Evolutionary conservation across 768 basidiomycete genomes (phyloP), one percentile per base, ranked within the genome.

Genomic region (Trametes elegans): DNA sequence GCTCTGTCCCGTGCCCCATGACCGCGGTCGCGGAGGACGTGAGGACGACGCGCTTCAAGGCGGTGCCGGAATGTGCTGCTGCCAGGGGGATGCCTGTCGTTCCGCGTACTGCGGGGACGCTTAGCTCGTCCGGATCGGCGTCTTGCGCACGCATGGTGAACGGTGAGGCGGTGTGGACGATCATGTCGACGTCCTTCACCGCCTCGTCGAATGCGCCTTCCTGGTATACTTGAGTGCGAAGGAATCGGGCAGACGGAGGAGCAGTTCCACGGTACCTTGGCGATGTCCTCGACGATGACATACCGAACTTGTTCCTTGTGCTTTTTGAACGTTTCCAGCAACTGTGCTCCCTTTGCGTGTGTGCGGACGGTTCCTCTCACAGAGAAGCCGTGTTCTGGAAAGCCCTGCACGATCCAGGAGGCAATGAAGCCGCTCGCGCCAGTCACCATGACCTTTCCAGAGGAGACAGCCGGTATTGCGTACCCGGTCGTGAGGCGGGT

Each of bases 51-150:
- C 90, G 80, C 66, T 86, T 82, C 59, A 92, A 73, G 8, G 66
- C 58, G 14, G 75, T 58, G 48, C 79, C 74, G 61, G 21, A 38
- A 64, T 81, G 83, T 45, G 79, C 62, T 5, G 81, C 76, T 35
- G 81, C 81, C 55, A 79, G 70, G 24, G 92, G 71, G 10, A 92
- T 74, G 8, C 79, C 75, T 1, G 79, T 60, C 0, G 89, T 91
- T 1, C 90, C 89, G 2, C 81, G 70, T 5, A 92, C 79, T 19
- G 90, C 90, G 3, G 91, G 90, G 10, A 66, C 69, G 56, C 89
- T 81, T 23, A 88, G 59, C 46, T 87, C 84, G 18, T 57, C 42
- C 4, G 61, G 59, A 9, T 62, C 60, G n/a, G n/a, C n/a, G n/a
- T n/a, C n/a, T 11, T 40, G 34, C 9, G 27, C 34, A 19, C 26